Evolutionary conservation across 139 green algal genomes (phyloP).

Genomic region (Pseudopediastrum boryanum): DNA sequence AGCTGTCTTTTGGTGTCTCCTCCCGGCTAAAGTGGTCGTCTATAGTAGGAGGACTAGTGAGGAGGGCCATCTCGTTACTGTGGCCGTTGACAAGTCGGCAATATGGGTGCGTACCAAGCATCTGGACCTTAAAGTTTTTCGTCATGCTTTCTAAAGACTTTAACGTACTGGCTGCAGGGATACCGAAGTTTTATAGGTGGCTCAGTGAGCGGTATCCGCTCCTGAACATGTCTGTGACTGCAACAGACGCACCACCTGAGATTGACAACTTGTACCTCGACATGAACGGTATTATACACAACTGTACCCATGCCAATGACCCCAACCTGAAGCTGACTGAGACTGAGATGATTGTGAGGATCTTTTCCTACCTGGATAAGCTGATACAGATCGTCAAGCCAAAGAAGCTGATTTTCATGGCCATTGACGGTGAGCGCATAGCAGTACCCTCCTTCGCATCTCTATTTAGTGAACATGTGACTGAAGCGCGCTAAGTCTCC

Average conservation of each 20-base stretch:
- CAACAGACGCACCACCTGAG: constrained; percentile 59
- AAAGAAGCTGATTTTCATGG: constrained; percentile 91
- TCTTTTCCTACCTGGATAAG: constrained; percentile 92
- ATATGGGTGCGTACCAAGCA: background rate
- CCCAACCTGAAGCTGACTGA: constrained; percentile 76
- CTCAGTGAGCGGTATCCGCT: constrained; percentile 94
- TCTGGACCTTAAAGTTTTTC: background rate
- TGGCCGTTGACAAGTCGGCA: background rate
- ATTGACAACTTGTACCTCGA: constrained; percentile 96
- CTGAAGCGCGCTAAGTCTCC: background rate
- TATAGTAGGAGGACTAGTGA: background rate
- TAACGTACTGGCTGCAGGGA: constrained; percentile 62
- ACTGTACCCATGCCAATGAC: constrained; percentile 93
- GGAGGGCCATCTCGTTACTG: too few species aligned
- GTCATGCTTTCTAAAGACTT: background rate
- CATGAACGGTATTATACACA: constrained; percentile 98
- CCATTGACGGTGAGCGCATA: constrained; percentile 83
- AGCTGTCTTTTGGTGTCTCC: background rate
- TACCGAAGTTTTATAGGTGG: constrained; percentile 98
- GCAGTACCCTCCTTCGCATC: background rate
- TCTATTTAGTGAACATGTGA: background rate
- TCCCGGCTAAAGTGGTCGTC: background rate
- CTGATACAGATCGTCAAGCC: constrained; percentile 90
- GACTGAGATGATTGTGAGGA: constrained; percentile 89
- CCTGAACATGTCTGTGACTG: constrained; percentile 81